phyloP scores from a whole-genome alignment of 441 rosid species.

The Capsella rubella region DNA sequence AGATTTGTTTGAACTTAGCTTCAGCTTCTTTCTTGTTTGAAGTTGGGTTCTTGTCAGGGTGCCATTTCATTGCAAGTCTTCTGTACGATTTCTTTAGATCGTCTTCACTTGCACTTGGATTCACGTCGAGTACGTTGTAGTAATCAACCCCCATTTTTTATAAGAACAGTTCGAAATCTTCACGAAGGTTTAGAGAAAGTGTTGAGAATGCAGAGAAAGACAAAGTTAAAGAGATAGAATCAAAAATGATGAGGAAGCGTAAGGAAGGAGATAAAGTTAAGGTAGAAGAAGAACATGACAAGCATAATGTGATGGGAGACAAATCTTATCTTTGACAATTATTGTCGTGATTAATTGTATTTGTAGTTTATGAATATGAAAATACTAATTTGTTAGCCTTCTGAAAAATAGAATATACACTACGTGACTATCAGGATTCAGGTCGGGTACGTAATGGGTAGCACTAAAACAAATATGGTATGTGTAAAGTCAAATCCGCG shows the following conservation, averaged over 20 bases:
- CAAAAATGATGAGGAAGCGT: constrained; percentile 12
- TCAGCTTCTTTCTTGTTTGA: constrained; percentile 70
- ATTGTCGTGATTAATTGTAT: no score
- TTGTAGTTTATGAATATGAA: no score
- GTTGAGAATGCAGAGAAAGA: constrained; percentile 1
- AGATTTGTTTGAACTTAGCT: constrained; percentile 76
- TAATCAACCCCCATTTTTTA: constrained; percentile 77
- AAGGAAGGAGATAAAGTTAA: constrained; percentile 24
- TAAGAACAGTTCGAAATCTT: background rate
- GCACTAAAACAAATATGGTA: no score
- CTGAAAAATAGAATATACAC: no score
- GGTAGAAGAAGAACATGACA: constrained; percentile 41
- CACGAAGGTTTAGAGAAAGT: background rate
- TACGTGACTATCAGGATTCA: no score
- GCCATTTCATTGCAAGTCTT: constrained; percentile 65
- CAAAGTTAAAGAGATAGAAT: constrained; percentile 6
- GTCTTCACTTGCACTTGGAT: constrained; percentile 62
- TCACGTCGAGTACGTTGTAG: constrained; percentile 71
- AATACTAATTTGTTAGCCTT: no score
- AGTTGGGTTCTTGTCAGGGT: constrained; percentile 46
- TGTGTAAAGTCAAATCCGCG: no score
- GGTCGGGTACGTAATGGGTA: no score
- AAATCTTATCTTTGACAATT: background rate
- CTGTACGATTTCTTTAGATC: constrained; percentile 75
- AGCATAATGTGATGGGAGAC: constrained; percentile 31